Percentiles rank a stretch among this genome's conserved stretches.
These are phyloP conservation scores for Leishmania tropica DNA, from an alignment of 208 protist species.

Conservation along the genomic window DNA sequence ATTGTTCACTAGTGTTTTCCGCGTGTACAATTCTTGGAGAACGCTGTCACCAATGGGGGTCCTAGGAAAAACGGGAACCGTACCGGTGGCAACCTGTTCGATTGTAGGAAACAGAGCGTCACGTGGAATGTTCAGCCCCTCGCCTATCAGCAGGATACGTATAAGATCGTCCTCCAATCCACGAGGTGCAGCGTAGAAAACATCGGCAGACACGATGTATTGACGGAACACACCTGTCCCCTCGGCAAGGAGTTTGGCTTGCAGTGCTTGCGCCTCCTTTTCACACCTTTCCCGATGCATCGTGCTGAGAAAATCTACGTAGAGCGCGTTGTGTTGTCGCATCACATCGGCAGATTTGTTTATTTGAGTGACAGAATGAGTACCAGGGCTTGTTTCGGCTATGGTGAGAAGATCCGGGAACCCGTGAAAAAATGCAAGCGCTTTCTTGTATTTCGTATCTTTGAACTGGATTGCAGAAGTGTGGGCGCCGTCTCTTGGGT, in stretches of 20 bases:
- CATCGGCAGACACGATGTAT: slow-evolving; percentile 41
- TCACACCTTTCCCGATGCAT: slow-evolving; percentile 47
- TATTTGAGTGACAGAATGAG: slow-evolving; percentile 42
- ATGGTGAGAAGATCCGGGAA: slow-evolving; percentile 52
- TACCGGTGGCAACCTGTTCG: slow-evolving; percentile 22
- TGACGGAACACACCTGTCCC: slow-evolving; percentile 45
- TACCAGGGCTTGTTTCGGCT: slow-evolving; percentile 44
- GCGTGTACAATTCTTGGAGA: slow-evolving; percentile 43
- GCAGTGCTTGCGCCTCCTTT: slow-evolving; percentile 34
- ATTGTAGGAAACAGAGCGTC: slow-evolving; percentile 21
- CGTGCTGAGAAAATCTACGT: slow-evolving; percentile 41
- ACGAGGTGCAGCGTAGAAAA: slow-evolving; percentile 21
- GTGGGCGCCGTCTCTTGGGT: slow-evolving; percentile 40
- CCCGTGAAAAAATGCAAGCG: slow-evolving; percentile 46
- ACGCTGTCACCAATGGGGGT: slow-evolving; percentile 10
- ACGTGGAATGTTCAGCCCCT: slow-evolving; percentile 18
- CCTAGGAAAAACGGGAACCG: slow-evolving; percentile 6
- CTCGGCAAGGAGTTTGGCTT: slow-evolving; percentile 38
- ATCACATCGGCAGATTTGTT: slow-evolving; percentile 49
- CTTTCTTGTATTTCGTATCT: slow-evolving; percentile 72
- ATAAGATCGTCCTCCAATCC: slow-evolving; percentile 24
- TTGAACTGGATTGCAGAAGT: slow-evolving; percentile 59
- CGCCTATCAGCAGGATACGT: slow-evolving; percentile 21
- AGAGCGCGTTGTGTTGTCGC: slow-evolving; percentile 41
- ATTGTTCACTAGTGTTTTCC: slow-evolving; percentile 48